These are phyloP conservation scores for Trametes gibbosa DNA, from an alignment of 768 basidiomycete genomes.

Conservation along the genomic window DNA sequence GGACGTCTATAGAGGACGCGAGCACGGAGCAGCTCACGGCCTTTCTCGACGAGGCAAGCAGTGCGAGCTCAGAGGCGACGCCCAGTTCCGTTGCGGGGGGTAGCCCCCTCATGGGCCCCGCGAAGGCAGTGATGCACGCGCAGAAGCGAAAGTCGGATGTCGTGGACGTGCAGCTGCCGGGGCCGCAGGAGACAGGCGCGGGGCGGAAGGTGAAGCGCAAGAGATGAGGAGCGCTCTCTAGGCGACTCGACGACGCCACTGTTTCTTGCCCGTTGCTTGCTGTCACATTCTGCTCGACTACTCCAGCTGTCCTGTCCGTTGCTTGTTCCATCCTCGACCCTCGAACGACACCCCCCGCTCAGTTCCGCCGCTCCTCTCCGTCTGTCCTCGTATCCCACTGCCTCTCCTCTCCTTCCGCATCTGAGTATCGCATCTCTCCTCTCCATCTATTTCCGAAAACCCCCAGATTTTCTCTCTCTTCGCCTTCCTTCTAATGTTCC, in stretches of 20 bases:
- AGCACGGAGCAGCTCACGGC: conserved; percentile 40
- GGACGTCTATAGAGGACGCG: conserved; percentile 31
- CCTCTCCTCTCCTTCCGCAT: not conserved
- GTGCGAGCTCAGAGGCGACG: conserved; percentile 28
- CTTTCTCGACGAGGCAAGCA: conserved; percentile 40
- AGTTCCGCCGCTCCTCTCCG: not conserved
- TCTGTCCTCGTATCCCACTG: not conserved
- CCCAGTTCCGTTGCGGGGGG: not conserved
- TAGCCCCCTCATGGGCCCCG: conserved; percentile 7
- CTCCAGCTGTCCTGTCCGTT: not conserved
- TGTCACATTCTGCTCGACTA: not conserved
- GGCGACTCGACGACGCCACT: not conserved
- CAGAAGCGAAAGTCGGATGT: conserved; percentile 30
- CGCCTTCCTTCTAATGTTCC: not conserved
- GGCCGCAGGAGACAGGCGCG: not conserved
- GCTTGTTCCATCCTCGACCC: not conserved
- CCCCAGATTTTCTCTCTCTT: not conserved
- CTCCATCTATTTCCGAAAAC: not conserved
- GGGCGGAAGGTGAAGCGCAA: conserved; percentile 28
- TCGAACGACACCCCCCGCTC: too few species aligned
- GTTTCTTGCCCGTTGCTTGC: not conserved
- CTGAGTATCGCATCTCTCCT: not conserved
- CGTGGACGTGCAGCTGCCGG: conserved; percentile 24
- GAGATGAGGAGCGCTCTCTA: conserved; percentile 14
- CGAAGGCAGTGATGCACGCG: not conserved